These are phyloP conservation scores for Spongospora subterranea DNA, from an alignment of 208 protist genomes.

Conservation along the genomic window DNA sequence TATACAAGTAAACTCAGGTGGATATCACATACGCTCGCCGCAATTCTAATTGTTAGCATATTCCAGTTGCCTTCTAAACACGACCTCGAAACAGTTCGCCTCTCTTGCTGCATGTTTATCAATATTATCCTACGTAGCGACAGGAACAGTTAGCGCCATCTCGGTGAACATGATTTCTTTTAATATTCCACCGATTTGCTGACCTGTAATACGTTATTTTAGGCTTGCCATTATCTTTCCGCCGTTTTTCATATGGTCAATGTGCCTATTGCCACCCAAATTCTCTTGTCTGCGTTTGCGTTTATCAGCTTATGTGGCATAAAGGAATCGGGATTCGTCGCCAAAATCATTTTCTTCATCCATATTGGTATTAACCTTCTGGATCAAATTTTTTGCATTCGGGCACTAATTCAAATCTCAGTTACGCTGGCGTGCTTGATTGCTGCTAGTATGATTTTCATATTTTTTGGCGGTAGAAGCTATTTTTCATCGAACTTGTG, in stretches of 20 bases:
- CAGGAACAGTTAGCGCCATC: conserved; percentile 19
- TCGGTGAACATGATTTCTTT: conserved; percentile 1
- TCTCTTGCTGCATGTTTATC: conserved; percentile 18
- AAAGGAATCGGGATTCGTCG: neutral
- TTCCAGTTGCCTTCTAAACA: conserved; percentile 36
- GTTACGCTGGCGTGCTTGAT: conserved; percentile 1
- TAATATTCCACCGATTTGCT: neutral
- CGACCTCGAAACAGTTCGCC: conserved; percentile 25
- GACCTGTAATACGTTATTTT: neutral
- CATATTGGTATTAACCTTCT: conserved; percentile 38
- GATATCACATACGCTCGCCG: neutral
- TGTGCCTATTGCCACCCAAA: neutral
- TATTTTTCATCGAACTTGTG: neutral
- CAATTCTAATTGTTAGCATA: neutral
- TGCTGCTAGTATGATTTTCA: neutral
- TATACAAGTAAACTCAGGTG: conserved; percentile 33
- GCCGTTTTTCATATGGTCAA: neutral
- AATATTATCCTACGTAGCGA: conserved; percentile 38
- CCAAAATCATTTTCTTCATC: neutral
- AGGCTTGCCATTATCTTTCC: conserved; percentile 15
- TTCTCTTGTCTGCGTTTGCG: neutral
- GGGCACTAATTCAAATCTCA: neutral
- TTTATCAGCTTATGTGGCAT: conserved; percentile 26
- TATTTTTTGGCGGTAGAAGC: neutral
- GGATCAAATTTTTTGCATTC: no score